These are phyloP conservation scores for Macroventuria anomochaeta DNA, from an alignment of 2,329 filamentous ascomycete genomes.

Conservation along the genomic window DNA sequence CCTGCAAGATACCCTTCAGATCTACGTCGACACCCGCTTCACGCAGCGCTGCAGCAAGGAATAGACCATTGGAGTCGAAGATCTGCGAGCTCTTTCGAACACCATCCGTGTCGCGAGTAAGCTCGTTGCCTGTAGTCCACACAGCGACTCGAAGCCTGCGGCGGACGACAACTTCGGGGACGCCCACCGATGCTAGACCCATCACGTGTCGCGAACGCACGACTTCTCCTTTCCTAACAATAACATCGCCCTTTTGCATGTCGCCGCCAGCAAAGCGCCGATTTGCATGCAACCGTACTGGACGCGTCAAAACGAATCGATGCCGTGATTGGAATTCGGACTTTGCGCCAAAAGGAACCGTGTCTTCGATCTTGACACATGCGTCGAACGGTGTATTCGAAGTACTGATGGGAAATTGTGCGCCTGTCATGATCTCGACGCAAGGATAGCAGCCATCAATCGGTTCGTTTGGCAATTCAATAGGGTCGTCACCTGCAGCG, in stretches of 20 bases:
- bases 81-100: not conserved
- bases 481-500: slow-evolving; percentile 5
- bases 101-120: not conserved
- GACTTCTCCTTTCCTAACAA: slow-evolving; percentile 9
- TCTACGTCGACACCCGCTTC: slow-evolving; percentile 11
- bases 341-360: not conserved
- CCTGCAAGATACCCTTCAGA: slow-evolving; percentile 11
- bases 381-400: slow-evolving; percentile 5
- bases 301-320: slow-evolving; percentile 4
- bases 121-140: slow-evolving; percentile 13
- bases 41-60: slow-evolving; percentile 11
- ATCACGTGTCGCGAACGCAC: slow-evolving; percentile 13
- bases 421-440: slow-evolving; percentile 18
- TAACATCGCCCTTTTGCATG: slow-evolving; percentile 6
- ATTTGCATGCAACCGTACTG: slow-evolving; percentile 14
- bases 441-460: slow-evolving; percentile 10
- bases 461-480: not conserved
- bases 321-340: not conserved
- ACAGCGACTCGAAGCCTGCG: slow-evolving; percentile 8
- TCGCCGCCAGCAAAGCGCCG: slow-evolving; percentile 12
- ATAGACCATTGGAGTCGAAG: slow-evolving; percentile 12
- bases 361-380: slow-evolving; percentile 17
- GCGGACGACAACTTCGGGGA: not conserved
- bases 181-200: slow-evolving; percentile 14
- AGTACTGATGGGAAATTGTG: slow-evolving; percentile 9